Conservation (phyloP, 495 filamentous ascomycete genomes). For the Neurospora tetraspora region DNA sequence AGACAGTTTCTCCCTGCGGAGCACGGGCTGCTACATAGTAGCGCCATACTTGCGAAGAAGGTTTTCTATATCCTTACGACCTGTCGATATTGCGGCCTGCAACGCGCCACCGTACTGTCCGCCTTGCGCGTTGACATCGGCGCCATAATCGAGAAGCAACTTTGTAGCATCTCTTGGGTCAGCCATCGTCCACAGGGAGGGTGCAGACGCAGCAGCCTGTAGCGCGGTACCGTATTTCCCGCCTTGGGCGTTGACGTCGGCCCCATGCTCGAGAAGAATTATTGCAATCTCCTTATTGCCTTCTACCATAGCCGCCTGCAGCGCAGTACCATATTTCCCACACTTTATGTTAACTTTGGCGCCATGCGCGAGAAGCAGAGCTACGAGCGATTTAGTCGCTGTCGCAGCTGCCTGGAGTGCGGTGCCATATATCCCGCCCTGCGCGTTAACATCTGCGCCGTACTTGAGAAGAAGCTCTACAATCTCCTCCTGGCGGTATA, state of each 20-base stretch:
- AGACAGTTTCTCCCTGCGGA: background rate
- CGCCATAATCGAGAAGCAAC: slow-evolving; percentile 4
- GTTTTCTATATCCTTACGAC: slow-evolving; percentile 10
- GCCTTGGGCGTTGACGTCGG: slow-evolving; percentile 17
- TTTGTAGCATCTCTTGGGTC: too few species aligned
- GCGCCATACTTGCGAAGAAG: slow-evolving; percentile 17
- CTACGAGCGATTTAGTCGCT: too few species aligned
- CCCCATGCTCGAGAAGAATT: slow-evolving; percentile 9
- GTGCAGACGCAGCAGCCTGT: slow-evolving; percentile 6
- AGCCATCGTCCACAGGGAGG: too few species aligned
- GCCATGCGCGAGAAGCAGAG: too few species aligned
- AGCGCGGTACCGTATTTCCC: slow-evolving; percentile 7
- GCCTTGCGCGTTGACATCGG: slow-evolving; percentile 15
- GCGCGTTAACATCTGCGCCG: too few species aligned
- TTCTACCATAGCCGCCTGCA: too few species aligned
- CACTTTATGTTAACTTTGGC: too few species aligned
- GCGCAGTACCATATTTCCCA: too few species aligned
- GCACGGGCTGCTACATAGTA: background rate
- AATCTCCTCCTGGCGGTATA: too few species aligned
- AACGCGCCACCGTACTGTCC: slow-evolving; percentile 13
- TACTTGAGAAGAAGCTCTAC: too few species aligned
- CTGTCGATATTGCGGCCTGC: slow-evolving; percentile 8
- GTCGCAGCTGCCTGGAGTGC: too few species aligned
- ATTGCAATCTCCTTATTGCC: background rate
- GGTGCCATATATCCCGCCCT: too few species aligned